Conservation (phyloP, 2,329 filamentous ascomycete genomes). For the Xylariaceae sp. region DNA sequence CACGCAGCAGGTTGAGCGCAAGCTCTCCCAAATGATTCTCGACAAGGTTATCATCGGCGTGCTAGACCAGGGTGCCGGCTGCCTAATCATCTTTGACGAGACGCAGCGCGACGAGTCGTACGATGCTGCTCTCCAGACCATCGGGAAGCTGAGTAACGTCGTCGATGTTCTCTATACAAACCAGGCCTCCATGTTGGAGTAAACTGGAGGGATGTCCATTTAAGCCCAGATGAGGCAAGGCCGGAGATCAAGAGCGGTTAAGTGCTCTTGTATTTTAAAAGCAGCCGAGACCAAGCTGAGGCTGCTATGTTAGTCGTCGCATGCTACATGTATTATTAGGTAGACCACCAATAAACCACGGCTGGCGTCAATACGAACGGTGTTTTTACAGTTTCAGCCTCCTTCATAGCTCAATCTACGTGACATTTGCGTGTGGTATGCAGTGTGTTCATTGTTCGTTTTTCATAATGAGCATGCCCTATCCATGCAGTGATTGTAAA, state of each 20-base stretch:
- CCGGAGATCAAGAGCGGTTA: conserved; percentile 1
- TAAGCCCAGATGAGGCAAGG: conserved; percentile 4
- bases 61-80: conserved; percentile 95
- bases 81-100: conserved; percentile 96
- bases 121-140: conserved; percentile 90
- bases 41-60: conserved; percentile 99
- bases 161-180: conserved; percentile 98
- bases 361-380: conserved; percentile 10
- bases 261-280: conserved; percentile 1
- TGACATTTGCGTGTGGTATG: not conserved
- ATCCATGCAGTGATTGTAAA: too few species aligned
- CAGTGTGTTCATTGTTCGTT: not conserved
- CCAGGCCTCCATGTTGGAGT: conserved; percentile 95
- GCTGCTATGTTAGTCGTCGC: not conserved
- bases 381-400: conserved; percentile 1
- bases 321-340: conserved; percentile 28
- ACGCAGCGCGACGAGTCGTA: conserved; percentile 91
- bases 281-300: not conserved
- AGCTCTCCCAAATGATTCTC: conserved; percentile 98
- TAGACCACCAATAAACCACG: conserved; percentile 21
- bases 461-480: too few species aligned
- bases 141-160: conserved; percentile 95
- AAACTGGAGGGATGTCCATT: conserved; percentile 35
- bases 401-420: not conserved
- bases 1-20: conserved; percentile 95